These are phyloP conservation scores for Didymella arachidicola DNA, from an alignment of 2,329 filamentous ascomycete genomes.

Conservation along the genomic window DNA sequence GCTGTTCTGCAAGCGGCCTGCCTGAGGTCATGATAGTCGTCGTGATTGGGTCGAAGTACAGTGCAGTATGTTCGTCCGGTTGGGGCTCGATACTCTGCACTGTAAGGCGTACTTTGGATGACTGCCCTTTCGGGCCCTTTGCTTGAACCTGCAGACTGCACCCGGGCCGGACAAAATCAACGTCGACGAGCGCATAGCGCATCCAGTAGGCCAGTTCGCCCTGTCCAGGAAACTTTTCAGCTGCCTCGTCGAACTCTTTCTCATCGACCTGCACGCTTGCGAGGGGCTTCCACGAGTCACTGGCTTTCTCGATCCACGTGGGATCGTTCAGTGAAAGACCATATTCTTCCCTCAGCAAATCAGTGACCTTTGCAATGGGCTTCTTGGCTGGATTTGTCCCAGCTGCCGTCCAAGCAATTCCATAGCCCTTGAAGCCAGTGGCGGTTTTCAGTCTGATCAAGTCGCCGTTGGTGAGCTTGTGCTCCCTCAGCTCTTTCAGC, in stretches of 20 bases:
- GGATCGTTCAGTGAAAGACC: slow-evolving; percentile 67
- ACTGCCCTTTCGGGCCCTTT: slow-evolving; percentile 58
- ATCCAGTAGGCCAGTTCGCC: slow-evolving; percentile 44
- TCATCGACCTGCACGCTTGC: slow-evolving; percentile 40
- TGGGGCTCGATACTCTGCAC: slow-evolving; percentile 62
- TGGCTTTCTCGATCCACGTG: slow-evolving; percentile 66
- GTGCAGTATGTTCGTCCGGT: slow-evolving; percentile 33
- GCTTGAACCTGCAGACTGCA: slow-evolving; percentile 70
- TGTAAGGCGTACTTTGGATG: slow-evolving; percentile 63
- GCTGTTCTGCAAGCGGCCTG: slow-evolving; percentile 14
- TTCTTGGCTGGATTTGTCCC: slow-evolving; percentile 53
- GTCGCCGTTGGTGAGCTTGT: slow-evolving; percentile 66
- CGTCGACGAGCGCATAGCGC: slow-evolving; percentile 55
- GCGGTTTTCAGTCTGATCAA: slow-evolving; percentile 61
- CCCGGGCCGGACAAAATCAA: slow-evolving; percentile 74
- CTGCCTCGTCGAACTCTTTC: slow-evolving; percentile 29
- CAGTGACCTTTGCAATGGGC: slow-evolving; percentile 67
- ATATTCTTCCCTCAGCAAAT: slow-evolving; percentile 75
- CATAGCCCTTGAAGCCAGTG: slow-evolving; percentile 58
- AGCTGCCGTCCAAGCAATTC: slow-evolving; percentile 68
- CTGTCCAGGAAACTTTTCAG: slow-evolving; percentile 32
- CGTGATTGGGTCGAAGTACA: slow-evolving; percentile 42
- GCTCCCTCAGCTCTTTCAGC: slow-evolving; percentile 62
- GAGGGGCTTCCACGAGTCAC: slow-evolving; percentile 38
- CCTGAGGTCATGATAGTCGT: slow-evolving; percentile 35